phyloP scores from a whole-genome alignment of 2,329 filamentous ascomycete genomes.

The Paraphoma sp. region DNA sequence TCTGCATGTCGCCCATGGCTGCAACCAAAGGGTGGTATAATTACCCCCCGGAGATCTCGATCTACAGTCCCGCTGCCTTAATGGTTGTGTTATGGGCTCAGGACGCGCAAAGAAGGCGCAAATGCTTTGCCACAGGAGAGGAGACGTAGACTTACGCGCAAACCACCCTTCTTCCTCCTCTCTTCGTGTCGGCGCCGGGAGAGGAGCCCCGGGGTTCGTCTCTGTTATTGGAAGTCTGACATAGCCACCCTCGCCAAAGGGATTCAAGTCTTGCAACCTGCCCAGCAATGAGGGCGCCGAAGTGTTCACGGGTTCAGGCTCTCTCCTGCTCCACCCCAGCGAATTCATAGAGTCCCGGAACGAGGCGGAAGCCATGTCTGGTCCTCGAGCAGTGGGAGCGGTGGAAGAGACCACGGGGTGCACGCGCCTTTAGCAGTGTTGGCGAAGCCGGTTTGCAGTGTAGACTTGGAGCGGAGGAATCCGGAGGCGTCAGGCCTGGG shows the following conservation, averaged over 20 bases:
- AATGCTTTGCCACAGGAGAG: constrained; percentile 28
- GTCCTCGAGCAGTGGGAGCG: constrained; percentile 3
- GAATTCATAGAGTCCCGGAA: constrained; percentile 96
- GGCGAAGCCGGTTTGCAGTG: constrained; percentile 22
- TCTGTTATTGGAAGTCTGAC: constrained; percentile 89
- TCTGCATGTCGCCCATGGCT: constrained; percentile 13
- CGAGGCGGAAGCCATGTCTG: constrained; percentile 79
- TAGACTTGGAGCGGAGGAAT: constrained; percentile 11
- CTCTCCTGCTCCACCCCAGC: constrained; percentile 89
- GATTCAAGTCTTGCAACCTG: constrained; percentile 83
- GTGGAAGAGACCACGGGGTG: constrained; percentile 26
- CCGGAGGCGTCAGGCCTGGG: constrained; percentile 18
- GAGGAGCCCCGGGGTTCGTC: constrained; percentile 74
- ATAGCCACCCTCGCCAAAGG: constrained; percentile 86
- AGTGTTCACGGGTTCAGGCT: constrained; percentile 78
- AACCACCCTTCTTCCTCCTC: constrained; percentile 97
- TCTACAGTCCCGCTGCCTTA: constrained; percentile 12
- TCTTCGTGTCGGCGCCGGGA: constrained; percentile 82
- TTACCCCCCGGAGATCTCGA: constrained; percentile 9
- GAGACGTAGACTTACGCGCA: constrained; percentile 74
- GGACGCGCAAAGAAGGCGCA: constrained; percentile 10
- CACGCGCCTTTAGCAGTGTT: constrained; percentile 12
- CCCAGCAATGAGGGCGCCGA: constrained; percentile 77
- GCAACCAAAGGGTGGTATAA: constrained; percentile 13
- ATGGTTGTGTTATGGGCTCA: constrained; percentile 10